Base-by-base conservation (phyloP, 306 rosid species). In the Vigna radiata region DNA sequence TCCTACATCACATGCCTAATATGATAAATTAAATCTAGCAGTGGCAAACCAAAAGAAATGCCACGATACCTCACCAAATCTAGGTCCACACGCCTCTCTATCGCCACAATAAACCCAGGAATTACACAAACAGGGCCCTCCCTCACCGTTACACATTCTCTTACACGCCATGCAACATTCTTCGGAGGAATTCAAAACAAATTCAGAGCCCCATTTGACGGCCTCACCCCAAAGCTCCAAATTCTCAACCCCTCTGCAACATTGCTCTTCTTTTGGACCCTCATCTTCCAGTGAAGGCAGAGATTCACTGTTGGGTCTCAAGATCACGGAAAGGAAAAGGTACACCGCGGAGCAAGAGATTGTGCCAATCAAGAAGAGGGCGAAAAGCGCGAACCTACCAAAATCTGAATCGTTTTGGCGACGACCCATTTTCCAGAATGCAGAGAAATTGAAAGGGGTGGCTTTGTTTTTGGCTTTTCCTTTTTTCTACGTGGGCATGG, bases 191-290 rank as follows among this genome's bases (percentile, higher is more conserved):
- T 85, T 88, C 1, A 86, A 72, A 87, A 73, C 88, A 79, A 89
- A 89, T 18, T 85, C 72, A 44, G 86, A 31, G 43, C 94, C 97
- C 97, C 94, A 91, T 75, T 83, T 91, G 8, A 88, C 91, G 53
- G 92, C 94, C 33, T 86, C 89, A 36, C 97, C 97, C 97, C 97
- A 91, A 0, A 91, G 87, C 81, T 91, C 97, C 86, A 89, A 83
- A 86, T 88, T 88, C 67, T 86, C 77, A 48, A 91, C 70, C 70
- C 97, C 97, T 46, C 82, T 64, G 43, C 94, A 91, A 56, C 97
- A 87, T 19, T 61, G 59, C 1, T 16, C 80, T 49, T 68, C 87
- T 59, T 70, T 70, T 29, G 43, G 72, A 2, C 21, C 33, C 19
- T 47, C 63, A 43, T 65, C 75, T 66, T 16, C 68, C 49, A 25